Evolutionary conservation across 1,139 yeast species (phyloP).

Genomic region (Yamadazyma aaseri): DNA sequence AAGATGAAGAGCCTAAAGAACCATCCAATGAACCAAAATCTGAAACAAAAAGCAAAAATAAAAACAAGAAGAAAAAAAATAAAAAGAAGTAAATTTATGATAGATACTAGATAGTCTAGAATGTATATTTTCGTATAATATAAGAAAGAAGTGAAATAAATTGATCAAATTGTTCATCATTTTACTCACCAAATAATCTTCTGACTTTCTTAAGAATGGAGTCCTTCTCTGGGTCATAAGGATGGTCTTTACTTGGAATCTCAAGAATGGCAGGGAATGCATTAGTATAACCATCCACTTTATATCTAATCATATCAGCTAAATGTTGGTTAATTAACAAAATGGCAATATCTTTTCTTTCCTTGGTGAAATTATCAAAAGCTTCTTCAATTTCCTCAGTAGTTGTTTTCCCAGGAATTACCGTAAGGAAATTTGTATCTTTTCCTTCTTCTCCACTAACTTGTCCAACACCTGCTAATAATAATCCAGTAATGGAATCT

Average conservation of each 20-base stretch:
- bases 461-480: constrained; percentile 95
- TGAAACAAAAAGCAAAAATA: constrained; percentile 17
- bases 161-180: constrained; percentile 1
- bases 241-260: constrained; percentile 97
- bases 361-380: constrained; percentile 71
- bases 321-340: constrained; percentile 90
- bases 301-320: constrained; percentile 84
- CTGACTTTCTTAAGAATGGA: constrained; percentile 91
- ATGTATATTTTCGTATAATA: constrained; percentile 5
- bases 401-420: constrained; percentile 75
- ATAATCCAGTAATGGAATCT: constrained; percentile 93
- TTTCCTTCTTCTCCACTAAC: constrained; percentile 61
- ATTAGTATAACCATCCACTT: constrained; percentile 78
- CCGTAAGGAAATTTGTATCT: constrained; percentile 79
- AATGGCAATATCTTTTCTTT: constrained; percentile 89
- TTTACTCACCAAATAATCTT: constrained; percentile 85
- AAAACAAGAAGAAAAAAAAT: constrained; percentile 13
- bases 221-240: constrained; percentile 98
- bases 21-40: background rate
- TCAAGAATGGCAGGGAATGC: constrained; percentile 97
- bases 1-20: constrained; percentile 4
- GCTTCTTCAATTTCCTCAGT: constrained; percentile 73
- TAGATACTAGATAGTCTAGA: constrained; percentile 6
- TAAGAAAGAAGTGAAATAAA: background rate
- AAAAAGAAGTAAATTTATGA: constrained; percentile 22